Evolutionary conservation across 2,329 filamentous ascomycete genomes (phyloP).

Genomic region (Apiospora rasikravindrae): DNA sequence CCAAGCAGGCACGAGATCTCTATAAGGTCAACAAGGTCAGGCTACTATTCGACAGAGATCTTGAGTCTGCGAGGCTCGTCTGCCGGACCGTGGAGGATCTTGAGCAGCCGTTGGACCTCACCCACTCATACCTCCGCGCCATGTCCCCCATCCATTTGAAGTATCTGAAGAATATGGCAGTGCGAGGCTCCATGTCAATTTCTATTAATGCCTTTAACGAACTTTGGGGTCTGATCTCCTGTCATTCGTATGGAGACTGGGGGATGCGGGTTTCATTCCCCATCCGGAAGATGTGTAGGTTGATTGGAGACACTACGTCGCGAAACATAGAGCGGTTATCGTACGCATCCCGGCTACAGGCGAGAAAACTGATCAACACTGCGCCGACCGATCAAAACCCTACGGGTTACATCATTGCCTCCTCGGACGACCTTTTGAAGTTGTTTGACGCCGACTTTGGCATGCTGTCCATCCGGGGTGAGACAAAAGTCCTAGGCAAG

Average conservation of each 20-base stretch:
- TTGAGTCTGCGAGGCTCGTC: slow-evolving; percentile 79
- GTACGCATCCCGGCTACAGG: slow-evolving; percentile 83
- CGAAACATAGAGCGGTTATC: slow-evolving; percentile 87
- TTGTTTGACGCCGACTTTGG: slow-evolving; percentile 90
- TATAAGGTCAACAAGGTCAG: slow-evolving; percentile 92
- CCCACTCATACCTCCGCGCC: slow-evolving; percentile 81
- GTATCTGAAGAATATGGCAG: slow-evolving; percentile 86
- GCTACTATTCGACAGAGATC: slow-evolving; percentile 83
- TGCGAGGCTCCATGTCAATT: slow-evolving; percentile 93
- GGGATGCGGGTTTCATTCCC: slow-evolving; percentile 94
- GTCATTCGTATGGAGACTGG: slow-evolving; percentile 76
- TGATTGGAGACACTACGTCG: slow-evolving; percentile 85
- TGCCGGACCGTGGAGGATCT: slow-evolving; percentile 78
- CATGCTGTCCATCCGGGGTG: slow-evolving; percentile 81
- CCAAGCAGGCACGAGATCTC: slow-evolving; percentile 82
- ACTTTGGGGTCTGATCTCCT: slow-evolving; percentile 87
- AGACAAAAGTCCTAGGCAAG: slow-evolving; percentile 83
- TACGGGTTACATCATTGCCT: slow-evolving; percentile 88
- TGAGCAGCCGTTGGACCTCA: slow-evolving; percentile 79
- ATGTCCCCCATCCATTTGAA: slow-evolving; percentile 92
- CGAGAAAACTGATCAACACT: slow-evolving; percentile 86
- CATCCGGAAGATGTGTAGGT: slow-evolving; percentile 87
- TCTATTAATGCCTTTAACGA: slow-evolving; percentile 87
- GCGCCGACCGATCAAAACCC: slow-evolving; percentile 81
- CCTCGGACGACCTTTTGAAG: slow-evolving; percentile 82